Evolutionary conservation across 768 basidiomycete genomes (phyloP).

Genomic region (Amanita jacksonii): DNA sequence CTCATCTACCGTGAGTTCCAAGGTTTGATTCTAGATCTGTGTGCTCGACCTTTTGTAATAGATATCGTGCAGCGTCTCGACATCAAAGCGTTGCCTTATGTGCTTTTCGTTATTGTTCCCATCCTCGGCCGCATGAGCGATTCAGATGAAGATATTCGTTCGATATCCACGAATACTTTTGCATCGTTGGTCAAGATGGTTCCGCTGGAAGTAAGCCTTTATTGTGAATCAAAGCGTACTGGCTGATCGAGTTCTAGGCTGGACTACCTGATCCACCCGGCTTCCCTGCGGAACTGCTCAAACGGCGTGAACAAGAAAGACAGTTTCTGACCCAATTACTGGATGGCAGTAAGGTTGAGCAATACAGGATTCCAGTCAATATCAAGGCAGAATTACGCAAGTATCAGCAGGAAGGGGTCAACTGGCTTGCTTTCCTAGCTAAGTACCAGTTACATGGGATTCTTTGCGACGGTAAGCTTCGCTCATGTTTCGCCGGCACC

Average conservation of each 20-base stretch:
- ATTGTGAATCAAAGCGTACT: not conserved
- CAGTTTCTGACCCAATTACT: slow-evolving; percentile 89
- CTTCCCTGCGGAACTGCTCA: slow-evolving; percentile 81
- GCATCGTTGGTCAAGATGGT: slow-evolving; percentile 98
- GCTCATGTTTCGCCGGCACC: not conserved
- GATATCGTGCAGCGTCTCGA: slow-evolving; percentile 90
- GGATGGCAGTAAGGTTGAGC: slow-evolving; percentile 90
- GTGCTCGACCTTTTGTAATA: slow-evolving; percentile 23
- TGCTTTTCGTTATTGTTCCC: slow-evolving; percentile 94
- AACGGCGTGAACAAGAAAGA: slow-evolving; percentile 78
- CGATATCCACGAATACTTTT: slow-evolving; percentile 94
- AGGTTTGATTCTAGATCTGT: slow-evolving; percentile 1
- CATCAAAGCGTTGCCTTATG: slow-evolving; percentile 90
- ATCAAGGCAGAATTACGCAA: slow-evolving; percentile 94
- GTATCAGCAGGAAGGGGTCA: slow-evolving; percentile 98
- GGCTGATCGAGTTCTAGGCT: slow-evolving; percentile 39
- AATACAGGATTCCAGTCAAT: slow-evolving; percentile 74
- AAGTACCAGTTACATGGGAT: slow-evolving; percentile 98
- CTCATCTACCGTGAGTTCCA: slow-evolving; percentile 74
- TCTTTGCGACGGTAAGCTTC: slow-evolving; percentile 80
- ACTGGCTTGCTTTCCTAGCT: slow-evolving; percentile 96
- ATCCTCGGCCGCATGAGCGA: slow-evolving; percentile 98
- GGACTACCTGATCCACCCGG: slow-evolving; percentile 94
- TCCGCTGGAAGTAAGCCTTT: slow-evolving; percentile 73
- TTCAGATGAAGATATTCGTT: slow-evolving; percentile 80